A percentile compares a stretch with the other conserved stretches of the same genome.
phyloP scores from a whole-genome alignment of 805 yeast genomes.

The Metschnikowia dekortorum region DNA sequence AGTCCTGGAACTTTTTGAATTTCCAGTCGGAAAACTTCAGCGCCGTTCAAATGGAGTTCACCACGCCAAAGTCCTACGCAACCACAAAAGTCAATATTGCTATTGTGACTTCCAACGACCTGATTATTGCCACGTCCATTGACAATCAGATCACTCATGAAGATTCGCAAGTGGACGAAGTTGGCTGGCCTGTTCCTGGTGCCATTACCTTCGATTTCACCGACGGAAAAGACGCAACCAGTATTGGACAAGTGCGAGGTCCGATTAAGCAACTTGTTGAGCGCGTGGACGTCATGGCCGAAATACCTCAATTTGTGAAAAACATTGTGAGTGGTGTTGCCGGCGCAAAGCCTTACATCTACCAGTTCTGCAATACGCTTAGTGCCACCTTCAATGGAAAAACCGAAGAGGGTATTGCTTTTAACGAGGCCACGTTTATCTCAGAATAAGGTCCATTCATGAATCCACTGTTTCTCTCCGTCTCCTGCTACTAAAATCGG shows the following conservation, averaged over 20 bases:
- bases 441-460: constrained; percentile 26
- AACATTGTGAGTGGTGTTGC: constrained; percentile 90
- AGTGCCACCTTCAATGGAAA: constrained; percentile 40
- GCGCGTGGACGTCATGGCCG: constrained; percentile 97
- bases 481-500: neutral
- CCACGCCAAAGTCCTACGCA: constrained; percentile 89
- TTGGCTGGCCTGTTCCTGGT: constrained; percentile 89
- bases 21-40: constrained; percentile 74
- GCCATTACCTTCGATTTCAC: constrained; percentile 53
- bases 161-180: constrained; percentile 53
- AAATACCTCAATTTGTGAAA: constrained; percentile 90
- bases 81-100: constrained; percentile 77
- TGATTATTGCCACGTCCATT: constrained; percentile 59
- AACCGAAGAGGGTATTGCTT: constrained; percentile 61
- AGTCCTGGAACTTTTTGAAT: constrained; percentile 90
- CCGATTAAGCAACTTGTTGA: constrained; percentile 62
- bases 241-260: constrained; percentile 55
- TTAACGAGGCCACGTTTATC: constrained; percentile 80
- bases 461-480: neutral
- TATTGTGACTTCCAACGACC: constrained; percentile 60
- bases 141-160: constrained; percentile 62
- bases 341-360: constrained; percentile 95
- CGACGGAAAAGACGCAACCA: constrained; percentile 35
- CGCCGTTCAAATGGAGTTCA: constrained; percentile 90
- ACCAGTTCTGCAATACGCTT: constrained; percentile 76